Evolutionary conservation across 83 land plant genomes (phyloP).

Genomic region (Thuja plicata): DNA sequence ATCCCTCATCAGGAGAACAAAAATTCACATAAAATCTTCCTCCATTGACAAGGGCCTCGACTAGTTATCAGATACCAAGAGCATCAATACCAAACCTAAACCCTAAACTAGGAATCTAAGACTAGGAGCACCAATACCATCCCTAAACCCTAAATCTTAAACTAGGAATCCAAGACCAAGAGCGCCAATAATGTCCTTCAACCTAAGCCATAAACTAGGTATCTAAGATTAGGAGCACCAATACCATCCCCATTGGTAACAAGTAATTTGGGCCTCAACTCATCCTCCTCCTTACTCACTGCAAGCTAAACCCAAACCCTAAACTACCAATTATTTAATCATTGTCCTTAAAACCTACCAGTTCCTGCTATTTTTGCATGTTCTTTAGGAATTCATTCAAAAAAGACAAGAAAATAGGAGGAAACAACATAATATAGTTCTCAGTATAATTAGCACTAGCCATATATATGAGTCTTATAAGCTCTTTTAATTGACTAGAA

Average conservation of each 20-base stretch:
- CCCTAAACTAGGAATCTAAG: too few species aligned
- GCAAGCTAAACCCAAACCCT: too few species aligned
- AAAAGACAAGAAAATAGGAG: slow-evolving; percentile 11
- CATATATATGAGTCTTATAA: neutral
- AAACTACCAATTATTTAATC: neutral
- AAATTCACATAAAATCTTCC: slow-evolving; percentile 37
- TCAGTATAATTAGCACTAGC: neutral
- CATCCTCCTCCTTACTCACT: neutral
- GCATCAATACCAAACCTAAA: too few species aligned
- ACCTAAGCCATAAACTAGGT: too few species aligned
- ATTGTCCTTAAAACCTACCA: neutral
- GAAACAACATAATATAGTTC: neutral
- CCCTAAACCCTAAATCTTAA: too few species aligned
- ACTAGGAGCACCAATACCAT: too few species aligned
- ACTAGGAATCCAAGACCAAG: too few species aligned
- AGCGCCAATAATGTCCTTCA: too few species aligned
- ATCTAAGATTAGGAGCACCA: too few species aligned
- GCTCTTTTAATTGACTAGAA: neutral
- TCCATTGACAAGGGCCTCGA: slow-evolving; percentile 34
- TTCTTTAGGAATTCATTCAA: slow-evolving; percentile 12
- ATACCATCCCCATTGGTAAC: slow-evolving; percentile 56
- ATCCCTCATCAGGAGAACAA: slow-evolving; percentile 57
- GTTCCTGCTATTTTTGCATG: neutral
- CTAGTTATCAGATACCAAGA: slow-evolving; percentile 43
- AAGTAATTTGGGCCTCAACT: slow-evolving; percentile 25